phyloP scores from a whole-genome alignment of 257 asterid genomes.

The Przewalskia tangutica region DNA sequence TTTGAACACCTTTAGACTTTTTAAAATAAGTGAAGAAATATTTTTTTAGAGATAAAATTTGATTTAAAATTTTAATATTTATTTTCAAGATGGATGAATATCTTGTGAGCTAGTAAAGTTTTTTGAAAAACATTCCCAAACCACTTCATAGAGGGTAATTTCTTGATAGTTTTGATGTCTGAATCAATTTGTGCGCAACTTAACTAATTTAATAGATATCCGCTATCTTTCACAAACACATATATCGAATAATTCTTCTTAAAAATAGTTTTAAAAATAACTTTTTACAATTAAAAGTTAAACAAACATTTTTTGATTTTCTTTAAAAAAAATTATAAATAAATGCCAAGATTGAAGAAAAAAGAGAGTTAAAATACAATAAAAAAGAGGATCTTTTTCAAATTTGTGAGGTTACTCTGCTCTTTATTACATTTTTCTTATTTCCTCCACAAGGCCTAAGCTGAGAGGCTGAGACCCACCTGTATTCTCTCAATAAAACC shows the following conservation, averaged over 20 bases:
- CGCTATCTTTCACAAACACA: background rate
- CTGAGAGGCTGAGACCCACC: background rate
- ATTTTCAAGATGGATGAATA: no score
- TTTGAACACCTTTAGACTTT: background rate
- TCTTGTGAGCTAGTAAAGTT: no score
- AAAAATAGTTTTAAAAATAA: no score
- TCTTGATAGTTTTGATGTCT: fast-evolving
- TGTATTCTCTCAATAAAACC: background rate
- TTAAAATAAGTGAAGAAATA: background rate
- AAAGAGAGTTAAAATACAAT: background rate
- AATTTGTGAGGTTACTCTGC: background rate
- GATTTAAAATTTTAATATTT: no score
- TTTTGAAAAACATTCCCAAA: background rate
- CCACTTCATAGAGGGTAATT: background rate
- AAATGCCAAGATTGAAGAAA: background rate
- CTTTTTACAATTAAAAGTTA: background rate
- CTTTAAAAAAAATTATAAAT: background rate
- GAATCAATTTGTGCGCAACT: background rate
- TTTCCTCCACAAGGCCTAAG: background rate
- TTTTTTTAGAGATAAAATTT: background rate
- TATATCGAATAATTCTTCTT: background rate
- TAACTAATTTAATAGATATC: background rate
- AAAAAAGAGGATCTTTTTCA: background rate
- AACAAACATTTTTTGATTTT: background rate
- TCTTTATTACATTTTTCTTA: background rate